phyloP scores from a whole-genome alignment of 2,329 filamentous ascomycete genomes.

The Trichocomaceae sp. region DNA sequence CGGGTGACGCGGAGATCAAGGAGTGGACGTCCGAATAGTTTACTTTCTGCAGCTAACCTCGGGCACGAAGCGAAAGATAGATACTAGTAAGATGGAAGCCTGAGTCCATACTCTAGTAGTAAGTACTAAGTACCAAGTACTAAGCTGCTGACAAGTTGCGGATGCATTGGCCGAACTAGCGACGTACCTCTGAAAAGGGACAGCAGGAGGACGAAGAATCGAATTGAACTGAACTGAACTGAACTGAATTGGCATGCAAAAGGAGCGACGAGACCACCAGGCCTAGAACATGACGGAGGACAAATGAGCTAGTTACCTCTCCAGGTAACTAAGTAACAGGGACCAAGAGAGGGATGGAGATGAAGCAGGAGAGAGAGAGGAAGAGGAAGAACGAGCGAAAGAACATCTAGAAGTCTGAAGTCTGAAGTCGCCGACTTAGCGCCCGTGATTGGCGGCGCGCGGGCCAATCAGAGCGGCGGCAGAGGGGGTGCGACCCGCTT shows the following conservation, averaged over 20 bases:
- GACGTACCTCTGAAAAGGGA: neutral
- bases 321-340: no score
- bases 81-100: neutral
- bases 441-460: neutral
- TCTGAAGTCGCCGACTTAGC: neutral
- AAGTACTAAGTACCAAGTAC: no score
- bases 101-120: neutral
- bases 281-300: conserved; percentile 1
- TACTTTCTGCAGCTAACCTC: conserved; percentile 1
- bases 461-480: neutral
- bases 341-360: neutral
- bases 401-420: neutral
- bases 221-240: neutral
- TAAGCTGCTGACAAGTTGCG: neutral
- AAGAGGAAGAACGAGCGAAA: neutral
- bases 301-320: neutral
- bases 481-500: neutral
- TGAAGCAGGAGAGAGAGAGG: neutral
- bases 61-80: conserved; percentile 3
- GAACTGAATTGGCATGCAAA: neutral
- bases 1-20: neutral
- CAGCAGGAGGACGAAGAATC: neutral
- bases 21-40: conserved; percentile 3
- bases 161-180: neutral
- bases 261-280: conserved; percentile 6